Conservation (phyloP, 129 eudicot species). For the Oenanthe sinensis region DNA sequence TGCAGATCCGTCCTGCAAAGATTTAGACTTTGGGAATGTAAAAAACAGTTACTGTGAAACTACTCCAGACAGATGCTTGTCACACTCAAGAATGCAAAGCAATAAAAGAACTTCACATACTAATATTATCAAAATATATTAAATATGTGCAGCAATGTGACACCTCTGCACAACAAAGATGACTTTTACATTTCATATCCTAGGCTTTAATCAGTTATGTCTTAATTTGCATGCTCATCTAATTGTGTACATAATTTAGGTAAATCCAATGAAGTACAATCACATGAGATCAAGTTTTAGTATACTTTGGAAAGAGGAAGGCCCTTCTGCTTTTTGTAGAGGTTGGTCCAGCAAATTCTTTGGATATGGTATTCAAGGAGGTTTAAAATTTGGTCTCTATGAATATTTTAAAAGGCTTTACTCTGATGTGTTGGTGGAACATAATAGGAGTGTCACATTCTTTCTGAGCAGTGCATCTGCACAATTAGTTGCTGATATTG, state of each 20-base stretch:
- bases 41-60: not conserved
- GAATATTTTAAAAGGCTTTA: constrained; percentile 68
- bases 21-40: not conserved
- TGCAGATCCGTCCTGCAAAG: not conserved
- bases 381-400: constrained; percentile 77
- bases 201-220: not conserved
- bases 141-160: not conserved
- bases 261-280: constrained; percentile 67
- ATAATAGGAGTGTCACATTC: constrained; percentile 47
- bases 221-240: not conserved
- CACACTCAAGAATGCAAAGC: not conserved
- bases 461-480: constrained; percentile 87
- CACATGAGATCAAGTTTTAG: constrained; percentile 67
- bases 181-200: not conserved
- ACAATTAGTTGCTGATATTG: constrained; percentile 81
- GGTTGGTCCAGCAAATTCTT: constrained; percentile 89
- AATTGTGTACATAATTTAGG: constrained; percentile 28
- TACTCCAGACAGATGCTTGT: not conserved
- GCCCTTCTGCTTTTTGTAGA: constrained; percentile 72
- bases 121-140: not conserved
- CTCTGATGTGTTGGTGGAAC: constrained; percentile 44
- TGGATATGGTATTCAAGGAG: constrained; percentile 93
- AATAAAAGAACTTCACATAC: not conserved
- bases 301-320: constrained; percentile 69
- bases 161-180: not conserved